Evolutionary conservation across 2,329 filamentous ascomycete genomes (phyloP), one percentile per base, ranked within the genome.

Genomic region (Diplodia corticola): DNA sequence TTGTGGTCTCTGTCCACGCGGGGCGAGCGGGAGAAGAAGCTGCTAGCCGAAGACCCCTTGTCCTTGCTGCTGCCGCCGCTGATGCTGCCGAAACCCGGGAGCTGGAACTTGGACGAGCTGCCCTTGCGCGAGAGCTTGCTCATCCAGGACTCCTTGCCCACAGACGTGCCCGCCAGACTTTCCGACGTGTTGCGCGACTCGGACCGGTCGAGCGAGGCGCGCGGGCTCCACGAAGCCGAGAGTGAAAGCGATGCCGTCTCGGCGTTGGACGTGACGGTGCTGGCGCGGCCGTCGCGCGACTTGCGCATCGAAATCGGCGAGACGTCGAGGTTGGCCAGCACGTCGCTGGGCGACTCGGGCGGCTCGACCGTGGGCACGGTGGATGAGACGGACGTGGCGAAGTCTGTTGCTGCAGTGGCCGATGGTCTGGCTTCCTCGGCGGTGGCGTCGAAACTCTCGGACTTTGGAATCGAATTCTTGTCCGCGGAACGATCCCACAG

Each of bases 41-140:
- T 71, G 6, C 40, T 44, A 7, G 40, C 40, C 40, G 40, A 20
- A 68, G 63, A 22, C n/a, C 63, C 20, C 48, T 64, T 48, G n/a
- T 69, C 65, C 40, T 55, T 54, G 44, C 28, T 50, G 26, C 48
- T 57, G 20, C 33, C 6, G 50, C 67, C 40, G 65, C 40, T 20
- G 6, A 37, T 57, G 33, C 33, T 13, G 50, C 67, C 40, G 65
- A 79, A 77, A 1, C 71, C 63, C 2, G 71, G 73, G 4, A 80
- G 74, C 1, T 69, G 69, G 71, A 83, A 83, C 63, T 83, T 82
- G 63, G 76, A 78, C 0, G 79, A 78, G 67, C 76, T 80, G 40
- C 76, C 77, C 70, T 84, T 84, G 63, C 82, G 79, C 4, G 78
- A 78, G 46, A 84, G 76, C 68, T 83, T 83, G 67, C 80, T 77